Conservation (phyloP, 306 rosid genomes). For the Prosopis cineraria region DNA sequence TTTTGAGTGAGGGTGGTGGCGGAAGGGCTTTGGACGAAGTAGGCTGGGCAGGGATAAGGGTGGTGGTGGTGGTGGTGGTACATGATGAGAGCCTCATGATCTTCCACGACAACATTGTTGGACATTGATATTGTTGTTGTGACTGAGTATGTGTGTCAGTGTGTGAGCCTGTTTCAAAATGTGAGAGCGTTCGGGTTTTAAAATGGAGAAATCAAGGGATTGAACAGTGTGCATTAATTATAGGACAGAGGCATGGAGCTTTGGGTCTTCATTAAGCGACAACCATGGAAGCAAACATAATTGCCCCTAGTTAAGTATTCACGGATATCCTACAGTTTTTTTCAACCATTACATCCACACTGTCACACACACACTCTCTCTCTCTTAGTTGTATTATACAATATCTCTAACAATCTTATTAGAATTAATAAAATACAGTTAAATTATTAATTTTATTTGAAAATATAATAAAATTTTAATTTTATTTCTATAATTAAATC, state of each 20-base stretch:
- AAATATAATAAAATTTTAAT: no score
- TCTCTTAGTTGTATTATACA: no score
- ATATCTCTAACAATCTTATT: no score
- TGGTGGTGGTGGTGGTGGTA: slow-evolving; percentile 59
- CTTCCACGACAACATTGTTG: slow-evolving; percentile 51
- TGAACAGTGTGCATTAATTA: neutral
- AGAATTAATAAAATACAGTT: no score
- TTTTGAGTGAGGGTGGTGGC: slow-evolving; percentile 51
- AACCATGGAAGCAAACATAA: slow-evolving; percentile 33
- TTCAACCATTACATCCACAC: no score
- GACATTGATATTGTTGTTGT: slow-evolving; percentile 35
- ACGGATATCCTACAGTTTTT: neutral
- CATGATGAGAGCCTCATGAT: slow-evolving; percentile 56
- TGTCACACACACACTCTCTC: no score
- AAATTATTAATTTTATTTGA: no score
- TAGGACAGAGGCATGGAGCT: slow-evolving; percentile 3
- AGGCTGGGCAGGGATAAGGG: slow-evolving; percentile 61
- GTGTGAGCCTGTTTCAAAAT: neutral
- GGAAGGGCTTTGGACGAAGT: slow-evolving; percentile 86
- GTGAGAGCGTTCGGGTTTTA: slow-evolving; percentile 36
- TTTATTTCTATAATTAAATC: no score
- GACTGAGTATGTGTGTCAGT: neutral
- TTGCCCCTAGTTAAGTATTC: slow-evolving; percentile 13
- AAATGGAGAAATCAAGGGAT: slow-evolving; percentile 28
- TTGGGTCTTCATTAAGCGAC: slow-evolving; percentile 48